Percentiles rank a stretch among this genome's conserved stretches.
phyloP scores from a whole-genome alignment of 345 rosid genomes.

The Eucalyptus erythrocorys region DNA sequence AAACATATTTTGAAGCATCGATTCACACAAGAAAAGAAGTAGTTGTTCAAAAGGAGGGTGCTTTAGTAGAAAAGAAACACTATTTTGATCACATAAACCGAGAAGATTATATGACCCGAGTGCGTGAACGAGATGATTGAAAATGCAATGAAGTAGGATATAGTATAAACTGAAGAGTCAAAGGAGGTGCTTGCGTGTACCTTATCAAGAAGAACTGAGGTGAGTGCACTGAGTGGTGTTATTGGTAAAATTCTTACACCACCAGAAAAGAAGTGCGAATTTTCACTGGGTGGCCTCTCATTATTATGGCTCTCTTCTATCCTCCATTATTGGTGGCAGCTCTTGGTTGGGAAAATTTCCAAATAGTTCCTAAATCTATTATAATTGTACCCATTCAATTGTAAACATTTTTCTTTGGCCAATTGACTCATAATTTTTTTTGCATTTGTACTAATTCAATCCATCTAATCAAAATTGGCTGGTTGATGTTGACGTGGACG shows the following conservation, averaged over 20 bases:
- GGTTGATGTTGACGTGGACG: accelerated
- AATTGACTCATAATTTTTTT: too few relatives aligned
- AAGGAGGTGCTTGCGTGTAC: not conserved
- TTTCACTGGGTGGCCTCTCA: not conserved
- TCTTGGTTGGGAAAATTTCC: too few relatives aligned
- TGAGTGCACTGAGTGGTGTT: not conserved
- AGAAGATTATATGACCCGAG: not conserved
- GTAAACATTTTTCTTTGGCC: too few relatives aligned
- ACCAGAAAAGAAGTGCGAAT: not conserved
- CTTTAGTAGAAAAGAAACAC: too few relatives aligned
- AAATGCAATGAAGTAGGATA: too few relatives aligned
- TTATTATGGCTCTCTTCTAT: not conserved
- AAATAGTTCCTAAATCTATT: too few relatives aligned
- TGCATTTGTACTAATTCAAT: too few relatives aligned
- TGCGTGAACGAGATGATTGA: not conserved
- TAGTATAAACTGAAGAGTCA: not conserved
- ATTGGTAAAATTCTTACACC: too few relatives aligned
- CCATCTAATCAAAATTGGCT: too few relatives aligned
- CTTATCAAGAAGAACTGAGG: not conserved
- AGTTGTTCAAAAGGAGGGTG: not conserved
- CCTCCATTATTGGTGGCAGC: not conserved
- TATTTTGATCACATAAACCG: too few relatives aligned
- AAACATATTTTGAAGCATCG: not conserved
- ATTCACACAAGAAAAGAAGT: not conserved
- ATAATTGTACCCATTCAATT: too few relatives aligned